Conservation (phyloP, 257 asterid genomes). For the Fraxinus anomala region DNA sequence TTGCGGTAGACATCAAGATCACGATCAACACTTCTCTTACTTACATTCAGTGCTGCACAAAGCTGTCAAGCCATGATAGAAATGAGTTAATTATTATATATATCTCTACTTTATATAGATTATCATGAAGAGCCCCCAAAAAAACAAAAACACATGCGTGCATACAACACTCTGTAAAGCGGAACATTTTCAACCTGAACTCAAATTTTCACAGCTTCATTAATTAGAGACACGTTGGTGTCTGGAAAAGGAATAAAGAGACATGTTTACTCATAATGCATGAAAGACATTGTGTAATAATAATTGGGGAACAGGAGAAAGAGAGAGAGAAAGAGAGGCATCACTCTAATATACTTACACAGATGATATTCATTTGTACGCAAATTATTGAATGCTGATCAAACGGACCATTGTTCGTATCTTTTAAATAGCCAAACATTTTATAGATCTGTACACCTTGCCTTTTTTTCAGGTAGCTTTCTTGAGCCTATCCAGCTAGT, state of each 20-base stretch:
- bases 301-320: background rate
- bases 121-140: background rate
- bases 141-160: background rate
- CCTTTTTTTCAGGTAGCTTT: background rate
- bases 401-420: too few species aligned
- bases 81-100: conserved; percentile 21
- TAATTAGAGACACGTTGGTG: background rate
- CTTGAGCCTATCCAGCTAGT: background rate
- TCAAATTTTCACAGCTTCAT: background rate
- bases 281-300: background rate
- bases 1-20: conserved; percentile 97
- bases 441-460: background rate
- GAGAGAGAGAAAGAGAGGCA: background rate
- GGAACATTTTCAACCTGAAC: background rate
- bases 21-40: conserved; percentile 89
- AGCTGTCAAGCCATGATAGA: conserved; percentile 57
- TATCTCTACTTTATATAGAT: background rate
- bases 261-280: background rate
- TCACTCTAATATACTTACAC: background rate
- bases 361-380: too few species aligned
- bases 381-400: too few species aligned
- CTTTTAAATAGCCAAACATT: too few species aligned
- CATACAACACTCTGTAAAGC: background rate
- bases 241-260: too few species aligned
- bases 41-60: conserved; percentile 77